Base-by-base conservation (phyloP, 139 green algal species). In the Chlamydomonas schloesseri region DNA sequence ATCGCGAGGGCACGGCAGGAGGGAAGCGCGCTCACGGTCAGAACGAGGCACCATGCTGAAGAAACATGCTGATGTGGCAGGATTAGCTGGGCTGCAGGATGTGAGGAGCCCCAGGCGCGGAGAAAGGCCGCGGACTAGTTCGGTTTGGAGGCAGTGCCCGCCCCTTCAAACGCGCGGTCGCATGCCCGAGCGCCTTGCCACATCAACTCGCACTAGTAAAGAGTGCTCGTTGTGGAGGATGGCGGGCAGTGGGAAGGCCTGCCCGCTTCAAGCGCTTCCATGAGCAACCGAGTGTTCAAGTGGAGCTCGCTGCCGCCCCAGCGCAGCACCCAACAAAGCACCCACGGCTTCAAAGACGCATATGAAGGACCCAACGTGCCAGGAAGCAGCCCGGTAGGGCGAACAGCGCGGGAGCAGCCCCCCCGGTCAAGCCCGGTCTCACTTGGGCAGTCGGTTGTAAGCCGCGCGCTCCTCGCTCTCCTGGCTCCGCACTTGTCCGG, bases 401-500 rank as follows among this genome's bases (percentile, higher is more conserved):
- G 31, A 70, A 20, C 10, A 31, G 53, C 21, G 50, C n/a, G 26
- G 33, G 60, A 42, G 60, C 47, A 34, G 60, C n/a, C 29, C 11
- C 50, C 55, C 31, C 74, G 74, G 74, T 81, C 74, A 81, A 81
- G 74, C 53, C 42, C 42, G 33, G 53, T 70, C 74, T 69, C 74
- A 81, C 74, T 55, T 55, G 74, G n/a, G 31, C 57, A 81, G 74
- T 55, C 55, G 74, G 74, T 81, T 81, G 70, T 71, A 57, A 21
- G 33, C 74, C 64, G 53, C 53, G 33, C 74, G 64, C 74, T 70
- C 53, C 74, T 71, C 15, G 18, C 60, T 31, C 33, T 55, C 53
- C 21, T 33, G 29, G 5, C 57, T 42, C 13, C 31, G 23, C 6
- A 71, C 21, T 34, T 15, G 14, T 80, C 15, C 10, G 31, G 73